Conservation (phyloP, 768 basidiomycete genomes). For the Pulveroboletus sp. region DNA sequence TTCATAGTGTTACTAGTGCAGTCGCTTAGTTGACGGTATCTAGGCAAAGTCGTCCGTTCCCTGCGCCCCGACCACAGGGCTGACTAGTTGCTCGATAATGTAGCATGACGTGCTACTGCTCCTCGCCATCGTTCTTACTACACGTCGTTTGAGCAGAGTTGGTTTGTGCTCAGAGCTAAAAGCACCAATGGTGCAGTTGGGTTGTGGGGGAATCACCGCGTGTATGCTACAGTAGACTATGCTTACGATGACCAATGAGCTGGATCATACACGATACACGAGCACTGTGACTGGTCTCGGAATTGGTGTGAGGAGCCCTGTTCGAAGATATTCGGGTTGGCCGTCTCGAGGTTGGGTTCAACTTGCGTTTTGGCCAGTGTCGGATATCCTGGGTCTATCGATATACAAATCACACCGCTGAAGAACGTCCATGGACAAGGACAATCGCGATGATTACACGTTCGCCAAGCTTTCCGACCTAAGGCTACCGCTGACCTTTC, state of each 20-base stretch:
- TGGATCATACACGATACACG: neutral
- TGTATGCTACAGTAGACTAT: slow-evolving; percentile 14
- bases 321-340: too few relatives aligned
- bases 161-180: slow-evolving; percentile 18
- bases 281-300: neutral
- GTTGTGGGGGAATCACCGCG: slow-evolving; percentile 4
- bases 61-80: slow-evolving; percentile 83
- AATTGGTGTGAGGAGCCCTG: neutral
- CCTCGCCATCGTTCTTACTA: slow-evolving; percentile 2
- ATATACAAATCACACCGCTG: too few relatives aligned
- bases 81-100: slow-evolving; percentile 32
- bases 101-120: slow-evolving; percentile 7
- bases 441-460: slow-evolving; percentile 81
- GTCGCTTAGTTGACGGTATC: slow-evolving; percentile 3
- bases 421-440: slow-evolving; percentile 44
- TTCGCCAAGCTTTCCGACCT: slow-evolving; percentile 89
- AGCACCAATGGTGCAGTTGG: slow-evolving; percentile 24
- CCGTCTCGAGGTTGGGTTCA: too few relatives aligned
- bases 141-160: slow-evolving; percentile 8
- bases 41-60: slow-evolving; percentile 86
- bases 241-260: neutral
- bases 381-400: too few relatives aligned
- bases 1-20: neutral
- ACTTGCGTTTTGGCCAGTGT: too few relatives aligned
- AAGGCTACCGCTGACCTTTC: slow-evolving; percentile 80